A percentile compares a stretch with the other conserved stretches of the same genome.
These are phyloP conservation scores for Cymbidium sinense DNA, from an alignment of 106 monocot species.

Conservation along the genomic window DNA sequence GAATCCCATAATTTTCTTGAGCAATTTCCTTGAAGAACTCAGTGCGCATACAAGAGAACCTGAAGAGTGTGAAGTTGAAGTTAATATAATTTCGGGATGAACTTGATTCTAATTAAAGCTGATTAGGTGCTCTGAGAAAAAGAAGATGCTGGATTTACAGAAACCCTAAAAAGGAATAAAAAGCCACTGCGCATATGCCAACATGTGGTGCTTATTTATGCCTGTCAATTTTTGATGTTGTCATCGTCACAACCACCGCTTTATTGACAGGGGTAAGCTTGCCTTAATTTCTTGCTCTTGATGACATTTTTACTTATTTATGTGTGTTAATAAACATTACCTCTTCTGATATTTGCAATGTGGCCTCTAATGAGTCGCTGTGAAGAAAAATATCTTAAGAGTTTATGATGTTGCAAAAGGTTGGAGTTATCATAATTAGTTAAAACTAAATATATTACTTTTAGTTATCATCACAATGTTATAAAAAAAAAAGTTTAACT, in stretches of 20 bases:
- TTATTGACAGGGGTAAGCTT: background rate
- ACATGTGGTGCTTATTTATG: conserved; percentile 3
- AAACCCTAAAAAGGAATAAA: background rate
- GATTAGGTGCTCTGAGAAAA: background rate
- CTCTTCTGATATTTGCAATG: background rate
- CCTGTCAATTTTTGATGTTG: background rate
- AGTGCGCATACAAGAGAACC: no score
- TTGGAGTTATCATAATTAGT: background rate
- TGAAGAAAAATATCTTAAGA: background rate
- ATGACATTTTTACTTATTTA: no score
- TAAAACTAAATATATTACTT: no score
- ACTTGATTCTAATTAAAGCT: background rate
- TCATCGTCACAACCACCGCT: background rate
- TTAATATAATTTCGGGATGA: background rate
- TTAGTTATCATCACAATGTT: no score
- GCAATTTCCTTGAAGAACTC: no score
- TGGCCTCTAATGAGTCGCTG: background rate
- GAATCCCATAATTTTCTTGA: background rate
- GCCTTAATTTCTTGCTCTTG: background rate
- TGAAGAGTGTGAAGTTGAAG: background rate
- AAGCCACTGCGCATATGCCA: background rate
- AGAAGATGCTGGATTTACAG: background rate
- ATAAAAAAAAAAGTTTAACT: no score
- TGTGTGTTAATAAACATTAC: background rate
- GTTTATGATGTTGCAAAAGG: no score